Conservation (phyloP, 805 yeast genomes). For the Saturnispora zaruensis region DNA sequence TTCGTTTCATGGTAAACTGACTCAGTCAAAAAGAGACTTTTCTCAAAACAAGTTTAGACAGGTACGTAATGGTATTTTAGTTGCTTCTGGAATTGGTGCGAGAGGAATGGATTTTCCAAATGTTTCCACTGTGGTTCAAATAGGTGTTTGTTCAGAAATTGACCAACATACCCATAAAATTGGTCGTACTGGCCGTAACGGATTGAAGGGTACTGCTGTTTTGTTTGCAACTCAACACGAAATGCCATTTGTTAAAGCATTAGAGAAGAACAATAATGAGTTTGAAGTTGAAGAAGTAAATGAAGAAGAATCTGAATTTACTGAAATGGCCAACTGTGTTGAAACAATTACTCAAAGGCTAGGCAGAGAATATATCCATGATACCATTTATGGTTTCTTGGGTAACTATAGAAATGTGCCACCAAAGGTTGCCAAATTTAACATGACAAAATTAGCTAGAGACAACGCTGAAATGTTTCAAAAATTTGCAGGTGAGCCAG, state of each 20-base stretch:
- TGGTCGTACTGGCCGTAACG: slow-evolving; percentile 95
- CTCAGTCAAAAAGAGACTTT: slow-evolving; percentile 51
- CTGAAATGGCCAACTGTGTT: slow-evolving; percentile 27
- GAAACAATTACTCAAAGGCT: slow-evolving; percentile 14
- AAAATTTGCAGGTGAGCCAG: slow-evolving; percentile 18
- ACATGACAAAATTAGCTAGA: slow-evolving; percentile 25
- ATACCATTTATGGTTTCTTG: slow-evolving; percentile 13
- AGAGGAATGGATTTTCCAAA: slow-evolving; percentile 94
- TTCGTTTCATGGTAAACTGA: slow-evolving; percentile 62
- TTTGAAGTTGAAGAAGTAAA: slow-evolving; percentile 40
- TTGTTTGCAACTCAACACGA: slow-evolving; percentile 53
- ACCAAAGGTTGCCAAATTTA: slow-evolving; percentile 23
- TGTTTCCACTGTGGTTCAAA: slow-evolving; percentile 77
- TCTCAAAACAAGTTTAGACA: slow-evolving; percentile 27
- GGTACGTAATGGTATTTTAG: slow-evolving; percentile 45
- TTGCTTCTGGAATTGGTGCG: slow-evolving; percentile 90
- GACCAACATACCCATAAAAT: slow-evolving; percentile 87
- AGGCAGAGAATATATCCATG: slow-evolving; percentile 10
- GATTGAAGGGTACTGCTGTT: slow-evolving; percentile 64
- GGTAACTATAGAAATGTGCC: slow-evolving; percentile 20
- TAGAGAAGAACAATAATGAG: slow-evolving; percentile 46
- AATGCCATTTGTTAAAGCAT: slow-evolving; percentile 40
- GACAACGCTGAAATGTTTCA: slow-evolving; percentile 28
- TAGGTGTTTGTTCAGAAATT: slow-evolving; percentile 64
- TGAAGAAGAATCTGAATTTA: slow-evolving; percentile 29